Conservation (phyloP, 2,329 filamentous ascomycete genomes). For the Aspergillus piperis region DNA sequence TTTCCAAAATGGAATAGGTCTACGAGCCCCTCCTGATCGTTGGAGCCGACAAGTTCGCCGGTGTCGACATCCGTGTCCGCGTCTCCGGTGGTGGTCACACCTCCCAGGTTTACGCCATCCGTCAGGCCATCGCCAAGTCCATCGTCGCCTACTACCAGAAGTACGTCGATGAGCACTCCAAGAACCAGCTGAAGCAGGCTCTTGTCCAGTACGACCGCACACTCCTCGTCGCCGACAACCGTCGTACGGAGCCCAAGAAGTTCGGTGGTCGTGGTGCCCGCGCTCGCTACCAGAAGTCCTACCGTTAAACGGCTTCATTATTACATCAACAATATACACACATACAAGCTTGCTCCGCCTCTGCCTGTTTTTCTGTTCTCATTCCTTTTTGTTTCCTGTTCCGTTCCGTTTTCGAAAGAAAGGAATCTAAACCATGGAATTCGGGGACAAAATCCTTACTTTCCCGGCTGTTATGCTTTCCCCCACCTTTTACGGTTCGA, state of each 20-base stretch:
- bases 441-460: too few relatives aligned
- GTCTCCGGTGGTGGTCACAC: conserved; percentile 97
- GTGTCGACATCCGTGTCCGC: conserved; percentile 96
- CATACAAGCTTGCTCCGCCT: conserved; percentile 14
- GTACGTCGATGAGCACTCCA: conserved; percentile 99
- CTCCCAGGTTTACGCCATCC: conserved; percentile 96
- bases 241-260: conserved; percentile 99
- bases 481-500: conserved; percentile 6
- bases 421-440: too few relatives aligned
- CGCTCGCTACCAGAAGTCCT: conserved; percentile 97
- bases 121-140: conserved; percentile 97
- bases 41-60: conserved; percentile 94
- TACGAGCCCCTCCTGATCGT: conserved; percentile 98
- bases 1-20: conserved; percentile 57
- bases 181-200: conserved; percentile 98
- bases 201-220: conserved; percentile 95
- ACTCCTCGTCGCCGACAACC: conserved; percentile 98
- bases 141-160: conserved; percentile 99
- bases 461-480: too few relatives aligned
- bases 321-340: too few relatives aligned
- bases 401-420: too few relatives aligned
- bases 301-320: conserved; percentile 70
- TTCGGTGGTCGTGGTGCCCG: conserved; percentile 80
- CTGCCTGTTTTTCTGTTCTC: conserved; percentile 18
- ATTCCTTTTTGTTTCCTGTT: neutral